Evolutionary conservation across 139 green algal species (phyloP).

Genomic region (Diplosphaera chodatii): DNA sequence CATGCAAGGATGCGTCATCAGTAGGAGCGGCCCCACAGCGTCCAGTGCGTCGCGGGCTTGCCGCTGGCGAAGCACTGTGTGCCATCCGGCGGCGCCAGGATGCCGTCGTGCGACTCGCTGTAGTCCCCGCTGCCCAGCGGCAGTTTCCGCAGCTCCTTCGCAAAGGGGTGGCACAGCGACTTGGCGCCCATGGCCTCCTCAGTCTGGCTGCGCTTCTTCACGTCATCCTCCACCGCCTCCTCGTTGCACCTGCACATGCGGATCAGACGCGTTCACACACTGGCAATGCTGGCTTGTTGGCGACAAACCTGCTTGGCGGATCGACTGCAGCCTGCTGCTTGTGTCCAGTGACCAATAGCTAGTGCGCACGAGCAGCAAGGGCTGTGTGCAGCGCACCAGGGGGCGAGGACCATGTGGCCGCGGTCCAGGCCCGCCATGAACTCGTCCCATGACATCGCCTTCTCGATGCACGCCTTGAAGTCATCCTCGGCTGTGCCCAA

Average conservation of each 20-base stretch:
- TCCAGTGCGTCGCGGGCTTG: conserved; percentile 94
- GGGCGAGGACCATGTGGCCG: conserved; percentile 89
- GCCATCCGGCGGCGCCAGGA: conserved; percentile 27
- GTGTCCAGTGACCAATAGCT: too few relatives aligned
- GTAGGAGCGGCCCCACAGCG: conserved; percentile 92
- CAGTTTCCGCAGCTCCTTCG: conserved; percentile 74
- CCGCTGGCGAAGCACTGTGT: conserved; percentile 88
- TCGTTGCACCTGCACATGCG: conserved; percentile 61
- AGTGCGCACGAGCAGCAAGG: too few relatives aligned
- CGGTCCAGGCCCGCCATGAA: conserved; percentile 88
- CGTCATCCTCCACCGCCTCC: conserved; percentile 80
- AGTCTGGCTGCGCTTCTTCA: conserved; percentile 77
- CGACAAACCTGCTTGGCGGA: too few relatives aligned
- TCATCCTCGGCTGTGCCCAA: conserved; percentile 43
- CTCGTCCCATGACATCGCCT: conserved; percentile 78
- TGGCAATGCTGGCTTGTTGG: too few relatives aligned
- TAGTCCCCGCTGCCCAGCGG: conserved; percentile 12
- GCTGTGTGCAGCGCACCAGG: conserved; percentile 85
- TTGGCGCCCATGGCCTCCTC: conserved; percentile 89
- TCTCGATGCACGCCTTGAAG: conserved; percentile 57
- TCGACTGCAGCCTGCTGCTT: too few relatives aligned
- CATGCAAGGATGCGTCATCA: too few relatives aligned
- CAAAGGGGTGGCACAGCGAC: conserved; percentile 92
- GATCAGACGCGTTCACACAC: too few relatives aligned
- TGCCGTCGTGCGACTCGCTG: background rate